Evolutionary conservation across 106 monocot genomes (phyloP).

Genomic region (Phalaenopsis aphrodite): DNA sequence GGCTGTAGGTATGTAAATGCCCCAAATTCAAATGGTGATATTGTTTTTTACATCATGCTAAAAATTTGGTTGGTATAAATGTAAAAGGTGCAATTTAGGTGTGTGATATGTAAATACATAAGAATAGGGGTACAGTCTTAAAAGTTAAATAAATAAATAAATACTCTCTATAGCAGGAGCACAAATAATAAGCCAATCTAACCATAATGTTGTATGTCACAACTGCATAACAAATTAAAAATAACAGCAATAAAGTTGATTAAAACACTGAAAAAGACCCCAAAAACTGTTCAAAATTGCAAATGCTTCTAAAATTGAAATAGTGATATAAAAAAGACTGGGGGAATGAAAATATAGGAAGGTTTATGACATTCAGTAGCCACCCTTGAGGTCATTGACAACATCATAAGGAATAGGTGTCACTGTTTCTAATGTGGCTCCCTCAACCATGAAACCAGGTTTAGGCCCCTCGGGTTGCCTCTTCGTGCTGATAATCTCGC

Average conservation of each 20-base stretch:
- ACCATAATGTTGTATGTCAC: too few species aligned
- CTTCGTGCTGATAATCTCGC: slow-evolving; percentile 61
- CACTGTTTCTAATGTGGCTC: slow-evolving; percentile 53
- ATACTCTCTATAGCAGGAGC: too few species aligned
- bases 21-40: too few species aligned
- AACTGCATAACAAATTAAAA: not conserved
- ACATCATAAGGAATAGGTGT: slow-evolving; percentile 81
- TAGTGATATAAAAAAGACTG: not conserved
- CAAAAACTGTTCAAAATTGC: not conserved
- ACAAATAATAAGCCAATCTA: too few species aligned
- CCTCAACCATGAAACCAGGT: slow-evolving; percentile 78
- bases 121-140: too few species aligned
- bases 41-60: too few species aligned
- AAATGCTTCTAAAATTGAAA: too few species aligned
- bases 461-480: slow-evolving; percentile 61
- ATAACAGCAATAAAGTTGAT: not conserved
- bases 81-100: too few species aligned
- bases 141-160: too few species aligned
- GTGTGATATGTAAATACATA: too few species aligned
- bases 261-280: not conserved
- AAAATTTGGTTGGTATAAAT: too few species aligned
- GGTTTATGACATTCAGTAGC: slow-evolving; percentile 23
- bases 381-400: slow-evolving; percentile 76
- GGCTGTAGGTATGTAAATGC: too few species aligned
- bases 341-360: not conserved